phyloP scores from a whole-genome alignment of 768 basidiomycete species.

The Suillus ampliporus region DNA sequence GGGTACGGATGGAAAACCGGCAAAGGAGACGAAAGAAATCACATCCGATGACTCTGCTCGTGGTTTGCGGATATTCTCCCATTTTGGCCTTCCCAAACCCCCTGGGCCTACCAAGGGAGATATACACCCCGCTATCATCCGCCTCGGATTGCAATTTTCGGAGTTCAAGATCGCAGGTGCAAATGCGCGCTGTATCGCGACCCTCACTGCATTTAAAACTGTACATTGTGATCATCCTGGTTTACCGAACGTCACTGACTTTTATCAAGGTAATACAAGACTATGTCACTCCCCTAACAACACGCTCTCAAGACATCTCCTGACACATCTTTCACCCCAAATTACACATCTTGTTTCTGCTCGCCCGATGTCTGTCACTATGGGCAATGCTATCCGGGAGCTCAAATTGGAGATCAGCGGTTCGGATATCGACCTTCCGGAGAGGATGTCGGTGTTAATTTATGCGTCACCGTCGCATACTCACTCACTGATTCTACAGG shows the following conservation, averaged over 20 bases:
- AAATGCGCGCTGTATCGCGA: constrained; percentile 94
- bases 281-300: constrained; percentile 84
- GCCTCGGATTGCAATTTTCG: constrained; percentile 88
- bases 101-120: constrained; percentile 68
- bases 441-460: constrained; percentile 75
- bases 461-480: background rate
- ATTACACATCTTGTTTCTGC: constrained; percentile 85
- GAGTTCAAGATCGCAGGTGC: constrained; percentile 93
- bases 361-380: constrained; percentile 89
- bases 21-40: constrained; percentile 33
- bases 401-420: constrained; percentile 95
- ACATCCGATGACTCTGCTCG: constrained; percentile 46
- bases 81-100: constrained; percentile 78
- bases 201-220: constrained; percentile 88
- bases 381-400: constrained; percentile 94
- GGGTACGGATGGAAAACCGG: constrained; percentile 21
- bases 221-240: constrained; percentile 50
- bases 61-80: constrained; percentile 83
- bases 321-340: constrained; percentile 91
- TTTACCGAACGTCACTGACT: background rate
- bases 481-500: constrained; percentile 50
- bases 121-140: constrained; percentile 88
- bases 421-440: constrained; percentile 90
- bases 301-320: constrained; percentile 88
- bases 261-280: constrained; percentile 80